Conservation (phyloP, 148 eudicot species). For the Limonium bicolor region DNA sequence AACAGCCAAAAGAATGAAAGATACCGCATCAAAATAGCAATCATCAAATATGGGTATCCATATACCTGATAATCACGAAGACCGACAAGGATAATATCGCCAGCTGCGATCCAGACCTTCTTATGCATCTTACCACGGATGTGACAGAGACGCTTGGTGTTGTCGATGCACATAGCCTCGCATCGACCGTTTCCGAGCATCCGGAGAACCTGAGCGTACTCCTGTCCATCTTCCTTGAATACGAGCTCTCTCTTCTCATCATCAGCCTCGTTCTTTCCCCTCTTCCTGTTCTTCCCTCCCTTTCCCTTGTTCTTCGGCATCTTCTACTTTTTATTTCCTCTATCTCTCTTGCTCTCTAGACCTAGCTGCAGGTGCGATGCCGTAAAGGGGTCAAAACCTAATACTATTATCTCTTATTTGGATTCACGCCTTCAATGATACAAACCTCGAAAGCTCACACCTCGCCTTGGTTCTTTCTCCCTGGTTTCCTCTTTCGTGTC, state of each 20-base stretch:
- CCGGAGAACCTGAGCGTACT: conserved; percentile 63
- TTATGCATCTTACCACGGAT: conserved; percentile 97
- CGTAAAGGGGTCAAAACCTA: too few species aligned
- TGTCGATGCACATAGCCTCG: conserved; percentile 71
- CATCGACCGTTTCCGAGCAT: conserved; percentile 81
- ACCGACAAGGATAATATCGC: conserved; percentile 74
- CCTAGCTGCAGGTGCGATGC: too few species aligned
- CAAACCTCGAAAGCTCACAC: too few species aligned
- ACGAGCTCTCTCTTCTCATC: conserved; percentile 81
- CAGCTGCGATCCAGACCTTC: conserved; percentile 92
- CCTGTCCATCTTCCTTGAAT: conserved; percentile 85
- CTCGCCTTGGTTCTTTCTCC: too few species aligned
- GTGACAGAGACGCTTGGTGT: conserved; percentile 58
- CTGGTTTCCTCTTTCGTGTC: too few species aligned
- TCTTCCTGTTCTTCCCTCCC: conserved; percentile 91
- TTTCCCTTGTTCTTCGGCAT: conserved; percentile 99
- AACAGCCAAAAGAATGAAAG: neutral
- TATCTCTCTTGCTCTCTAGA: too few species aligned
- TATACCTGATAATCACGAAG: conserved; percentile 72
- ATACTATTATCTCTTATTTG: too few species aligned
- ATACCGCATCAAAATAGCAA: too few species aligned
- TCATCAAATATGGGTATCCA: neutral
- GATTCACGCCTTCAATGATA: too few species aligned
- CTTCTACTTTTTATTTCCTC: too few species aligned
- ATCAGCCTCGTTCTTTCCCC: conserved; percentile 91